Evolutionary conservation across 2,329 filamentous ascomycete genomes (phyloP), one percentile per base, ranked within the genome.

Genomic region (Botrytis fragariae): DNA sequence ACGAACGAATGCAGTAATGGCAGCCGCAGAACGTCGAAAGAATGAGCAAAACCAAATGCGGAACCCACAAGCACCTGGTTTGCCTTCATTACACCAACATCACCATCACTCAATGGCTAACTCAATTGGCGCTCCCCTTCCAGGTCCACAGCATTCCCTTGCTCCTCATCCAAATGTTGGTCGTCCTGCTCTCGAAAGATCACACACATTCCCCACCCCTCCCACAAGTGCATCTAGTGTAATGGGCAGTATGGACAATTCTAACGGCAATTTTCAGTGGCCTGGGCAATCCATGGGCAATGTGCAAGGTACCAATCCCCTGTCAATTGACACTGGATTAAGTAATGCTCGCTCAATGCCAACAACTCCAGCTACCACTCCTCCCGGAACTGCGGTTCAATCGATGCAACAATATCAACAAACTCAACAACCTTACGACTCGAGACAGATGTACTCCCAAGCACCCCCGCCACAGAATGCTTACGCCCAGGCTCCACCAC

Each of bases 121-220:
- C 73, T 86, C 88, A 7, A 85, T 89, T 74, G 85, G 86, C 60
- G 84, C 85, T 37, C 86, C 87, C 76, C 86, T 90, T 79, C 75
- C 79, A 57, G 78, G 78, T 79, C 78, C 79, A 61, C 87, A 88
- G 75, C 83, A 86, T 67, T 83, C 88, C 45, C 81, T 90, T 61
- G 84, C 88, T 1, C 90, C 93, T 29, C 93, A 95, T 79, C 89
- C 89, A 83, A 90, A 81, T 84, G 89, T 93, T 79, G 88, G 89
- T 69, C 90, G 95, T 61, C 94, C 94, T 12, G 86, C 89, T 10
- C 84, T 97, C 54, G 95, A 98, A 76, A 90, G 95, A 70, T 92
- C 94, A 25, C 93, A 97, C 82, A 97, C 94, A 2, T 98, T 98
- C 83, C 95, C 95, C 5, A 98, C 95, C 5, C 95, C 95, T 51